A percentile compares a stretch with the other conserved stretches of the same genome.
Evolutionary conservation across 257 asterid species (phyloP).

Genomic region (Eustoma russellianum): DNA sequence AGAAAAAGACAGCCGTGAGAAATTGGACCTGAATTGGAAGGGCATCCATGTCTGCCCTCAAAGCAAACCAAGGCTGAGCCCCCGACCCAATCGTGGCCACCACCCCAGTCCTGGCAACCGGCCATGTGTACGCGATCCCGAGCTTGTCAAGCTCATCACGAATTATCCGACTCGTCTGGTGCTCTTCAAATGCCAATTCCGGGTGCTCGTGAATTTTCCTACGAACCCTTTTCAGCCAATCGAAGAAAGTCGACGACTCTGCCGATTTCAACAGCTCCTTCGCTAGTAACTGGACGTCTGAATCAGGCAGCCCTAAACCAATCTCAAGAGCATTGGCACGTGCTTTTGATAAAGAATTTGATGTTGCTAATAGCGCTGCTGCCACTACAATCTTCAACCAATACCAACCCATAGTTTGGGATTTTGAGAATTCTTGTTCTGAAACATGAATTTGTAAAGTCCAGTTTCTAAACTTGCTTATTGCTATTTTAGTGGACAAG

Average conservation of each 20-base stretch:
- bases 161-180: slow-evolving; percentile 57
- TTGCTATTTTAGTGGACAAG: neutral
- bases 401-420: too few species aligned
- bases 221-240: slow-evolving; percentile 63
- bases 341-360: too few species aligned
- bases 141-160: slow-evolving; percentile 63
- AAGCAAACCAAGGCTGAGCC: slow-evolving; percentile 51
- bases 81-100: slow-evolving; percentile 81
- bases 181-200: slow-evolving; percentile 66
- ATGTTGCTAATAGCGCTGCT: too few species aligned
- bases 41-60: slow-evolving; percentile 96
- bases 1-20: too few species aligned
- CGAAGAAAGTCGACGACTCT: slow-evolving; percentile 36
- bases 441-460: too few species aligned
- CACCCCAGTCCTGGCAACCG: slow-evolving; percentile 68
- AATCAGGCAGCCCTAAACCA: neutral
- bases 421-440: too few species aligned
- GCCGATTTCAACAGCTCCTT: slow-evolving; percentile 58
- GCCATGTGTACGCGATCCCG: slow-evolving; percentile 65
- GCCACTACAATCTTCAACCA: too few species aligned
- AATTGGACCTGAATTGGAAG: slow-evolving; percentile 67
- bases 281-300: slow-evolving; percentile 19
- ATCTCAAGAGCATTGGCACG: slow-evolving; percentile 14
- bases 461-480: neutral
- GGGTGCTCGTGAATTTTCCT: slow-evolving; percentile 77